phyloP scores from a whole-genome alignment of 768 basidiomycete species.

The Rhodotorula kratochvilovae region DNA sequence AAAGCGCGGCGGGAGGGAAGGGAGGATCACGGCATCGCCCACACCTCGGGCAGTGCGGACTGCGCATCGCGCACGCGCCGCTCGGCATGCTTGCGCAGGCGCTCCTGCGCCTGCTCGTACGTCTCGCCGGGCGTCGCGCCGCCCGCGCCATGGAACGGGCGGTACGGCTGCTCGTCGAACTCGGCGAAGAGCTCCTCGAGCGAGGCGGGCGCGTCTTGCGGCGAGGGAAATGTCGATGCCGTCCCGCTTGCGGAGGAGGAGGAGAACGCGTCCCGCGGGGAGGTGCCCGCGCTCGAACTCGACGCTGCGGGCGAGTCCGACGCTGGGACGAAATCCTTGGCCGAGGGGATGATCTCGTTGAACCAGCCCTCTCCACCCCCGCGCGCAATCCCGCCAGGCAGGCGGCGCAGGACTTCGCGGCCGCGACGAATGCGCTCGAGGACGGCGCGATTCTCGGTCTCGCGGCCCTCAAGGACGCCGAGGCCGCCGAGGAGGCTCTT shows the following conservation, averaged over 20 bases:
- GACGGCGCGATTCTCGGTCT: conserved; percentile 32
- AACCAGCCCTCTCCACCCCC: conserved; percentile 36
- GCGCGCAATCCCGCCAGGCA: conserved; percentile 28
- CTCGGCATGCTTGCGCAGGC: not conserved
- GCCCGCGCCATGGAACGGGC: conserved; percentile 10
- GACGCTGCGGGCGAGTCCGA: not conserved
- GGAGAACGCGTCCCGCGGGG: not conserved
- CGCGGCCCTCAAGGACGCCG: conserved; percentile 17
- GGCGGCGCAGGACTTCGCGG: conserved; percentile 7
- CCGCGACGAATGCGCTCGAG: conserved; percentile 24
- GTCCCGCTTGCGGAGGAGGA: not conserved
- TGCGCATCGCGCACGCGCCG: not conserved
- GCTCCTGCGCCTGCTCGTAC: conserved; percentile 24
- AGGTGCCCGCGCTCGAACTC: not conserved
- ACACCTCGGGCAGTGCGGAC: not conserved
- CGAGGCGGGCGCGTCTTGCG: not conserved
- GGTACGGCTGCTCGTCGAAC: conserved; percentile 17
- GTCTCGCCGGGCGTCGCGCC: conserved; percentile 15
- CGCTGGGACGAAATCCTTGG: not conserved
- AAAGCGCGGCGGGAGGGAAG: too few relatives aligned
- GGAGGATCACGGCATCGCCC: not conserved
- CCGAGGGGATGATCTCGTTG: conserved; percentile 15
- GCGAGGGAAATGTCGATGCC: not conserved
- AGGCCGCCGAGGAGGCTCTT: conserved; percentile 23
- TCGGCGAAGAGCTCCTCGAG: conserved; percentile 17